Base-by-base conservation (phyloP, 139 green algal species). In the Haematococcus lacustris region DNA sequence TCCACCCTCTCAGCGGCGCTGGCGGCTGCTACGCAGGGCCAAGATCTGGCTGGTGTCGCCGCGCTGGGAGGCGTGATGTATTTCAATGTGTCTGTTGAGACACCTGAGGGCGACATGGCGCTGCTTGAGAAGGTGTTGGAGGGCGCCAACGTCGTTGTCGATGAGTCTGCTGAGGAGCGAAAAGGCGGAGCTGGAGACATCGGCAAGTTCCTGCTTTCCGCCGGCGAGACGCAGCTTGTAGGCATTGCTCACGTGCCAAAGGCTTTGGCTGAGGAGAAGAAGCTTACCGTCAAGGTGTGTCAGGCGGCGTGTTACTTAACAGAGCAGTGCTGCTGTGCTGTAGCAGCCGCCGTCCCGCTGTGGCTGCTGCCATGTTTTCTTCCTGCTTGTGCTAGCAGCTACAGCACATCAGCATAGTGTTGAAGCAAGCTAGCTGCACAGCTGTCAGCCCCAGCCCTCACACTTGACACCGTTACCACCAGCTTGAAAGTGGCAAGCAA, bases 161-260 rank as follows among this genome's bases (percentile, higher is more conserved):
- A 94, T 37, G 88, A 93, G 85, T 51, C 65, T 6, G 88, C 88
- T 34, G 89, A 94, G 82, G 89, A 94, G 86, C 83, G 88, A 76
- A 93, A 93, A 85, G 89, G 89, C 59, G 89, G 89, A 40, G 85
- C 86, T 50, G 78, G 64, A 34, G 64, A 70, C 64, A 70, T 70
- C 30, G 64, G 64, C 64, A 70, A 91, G 81, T 77, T 84, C 77
- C 86, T 92, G 68, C 74, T 90, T 40, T 90, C 82, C 34, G 88
- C 89, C 35, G 89, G 89, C 34, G 82, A 91, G 61, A 83, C 86
- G 47, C 77, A 87, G 77, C 70, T 94, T 43, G 85, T 85, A 5
- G 70, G 89, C 25, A 65, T 88, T 1, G 86, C 80, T 80, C 86
- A 94, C 76, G 80, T 93, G 59, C 89, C 89, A 70, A 87, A 88